phyloP scores from a whole-genome alignment of 345 rosid genomes.

The Citrus inodora region DNA sequence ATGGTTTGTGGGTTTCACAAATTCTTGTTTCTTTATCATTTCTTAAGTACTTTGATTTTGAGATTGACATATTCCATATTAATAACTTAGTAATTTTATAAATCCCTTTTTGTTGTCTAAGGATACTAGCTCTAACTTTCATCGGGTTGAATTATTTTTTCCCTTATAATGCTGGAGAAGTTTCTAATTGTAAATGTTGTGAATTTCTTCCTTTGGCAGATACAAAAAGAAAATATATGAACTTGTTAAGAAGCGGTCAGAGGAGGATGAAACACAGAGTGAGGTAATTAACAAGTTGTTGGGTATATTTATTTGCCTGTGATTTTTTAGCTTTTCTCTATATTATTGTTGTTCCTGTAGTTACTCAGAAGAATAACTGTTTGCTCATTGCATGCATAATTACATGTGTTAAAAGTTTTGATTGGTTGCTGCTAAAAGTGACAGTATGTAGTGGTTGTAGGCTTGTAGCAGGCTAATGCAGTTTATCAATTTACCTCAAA shows the following conservation, averaged over 20 bases:
- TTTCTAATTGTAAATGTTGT: conserved; percentile 1
- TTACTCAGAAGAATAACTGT: conserved; percentile 1
- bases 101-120: neutral
- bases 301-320: neutral
- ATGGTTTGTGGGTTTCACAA: neutral
- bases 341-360: neutral
- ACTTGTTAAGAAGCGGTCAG: conserved; percentile 73
- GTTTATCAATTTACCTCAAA: neutral
- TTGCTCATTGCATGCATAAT: neutral
- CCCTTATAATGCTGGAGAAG: neutral
- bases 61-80: conserved; percentile 2
- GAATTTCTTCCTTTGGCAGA: conserved; percentile 35
- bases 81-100: neutral
- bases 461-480: neutral
- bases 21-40: neutral
- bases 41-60: neutral
- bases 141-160: neutral
- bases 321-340: neutral
- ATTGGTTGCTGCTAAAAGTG: neutral
- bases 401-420: neutral
- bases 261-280: conserved; percentile 57
- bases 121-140: neutral
- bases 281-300: conserved; percentile 44
- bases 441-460: neutral
- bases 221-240: conserved; percentile 81